Evolutionary conservation across 1,284 basidiomycete species (phyloP).

Genomic region (Sporisorium sorghi): DNA sequence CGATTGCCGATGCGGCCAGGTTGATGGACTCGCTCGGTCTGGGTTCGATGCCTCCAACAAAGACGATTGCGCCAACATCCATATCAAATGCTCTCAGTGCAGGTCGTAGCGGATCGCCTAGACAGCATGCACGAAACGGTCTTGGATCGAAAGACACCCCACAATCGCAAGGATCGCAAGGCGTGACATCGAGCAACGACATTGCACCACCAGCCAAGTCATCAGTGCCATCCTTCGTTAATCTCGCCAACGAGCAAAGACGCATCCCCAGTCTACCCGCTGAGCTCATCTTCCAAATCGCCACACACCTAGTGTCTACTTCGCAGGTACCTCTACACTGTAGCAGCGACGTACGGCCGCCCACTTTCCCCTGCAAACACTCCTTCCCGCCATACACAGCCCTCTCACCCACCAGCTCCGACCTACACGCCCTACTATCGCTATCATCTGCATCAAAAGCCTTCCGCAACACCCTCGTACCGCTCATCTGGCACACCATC

Average conservation of each 20-base stretch:
- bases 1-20: slow-evolving; percentile 34
- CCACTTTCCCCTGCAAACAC: slow-evolving; percentile 14
- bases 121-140: neutral
- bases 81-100: neutral
- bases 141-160: neutral
- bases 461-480: slow-evolving; percentile 20
- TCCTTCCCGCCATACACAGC: neutral
- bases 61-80: neutral
- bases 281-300: slow-evolving; percentile 34
- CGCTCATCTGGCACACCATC: slow-evolving; percentile 31
- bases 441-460: slow-evolving; percentile 13
- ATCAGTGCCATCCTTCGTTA: neutral
- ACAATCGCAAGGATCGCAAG: neutral
- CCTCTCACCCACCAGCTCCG: neutral
- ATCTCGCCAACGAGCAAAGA: neutral
- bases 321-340: neutral
- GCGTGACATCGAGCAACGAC: neutral
- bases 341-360: neutral
- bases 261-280: slow-evolving; percentile 17
- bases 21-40: slow-evolving; percentile 34
- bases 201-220: neutral
- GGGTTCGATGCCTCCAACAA: neutral
- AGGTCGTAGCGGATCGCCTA: neutral
- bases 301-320: slow-evolving; percentile 3
- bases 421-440: slow-evolving; percentile 6